Evolutionary conservation across 257 asterid genomes (phyloP), one percentile per base, ranked within the genome.

Genomic region (Solanum sparsipilum): DNA sequence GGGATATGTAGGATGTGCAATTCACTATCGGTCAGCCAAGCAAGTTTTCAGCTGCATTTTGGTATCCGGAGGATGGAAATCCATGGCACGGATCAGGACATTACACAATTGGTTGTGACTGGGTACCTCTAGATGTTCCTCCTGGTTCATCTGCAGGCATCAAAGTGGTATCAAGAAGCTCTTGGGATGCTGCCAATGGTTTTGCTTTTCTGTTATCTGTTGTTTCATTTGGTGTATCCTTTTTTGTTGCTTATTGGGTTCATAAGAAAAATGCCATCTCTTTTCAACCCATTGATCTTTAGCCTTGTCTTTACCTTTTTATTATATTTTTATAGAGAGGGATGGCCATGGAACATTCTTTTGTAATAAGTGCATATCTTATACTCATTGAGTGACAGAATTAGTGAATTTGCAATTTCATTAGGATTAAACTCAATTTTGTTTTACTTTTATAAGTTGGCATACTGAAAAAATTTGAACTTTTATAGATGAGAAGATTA

Each of bases 51-150:
- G 96, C 95, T 48, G 98, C 98, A 2, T 90, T 93, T 81, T 95
- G 98, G 98, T 93, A 93, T 85, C 98, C 97, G 2, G 84, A 48
- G 63, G 95, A 93, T 73, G 98, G 97, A 60, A 91, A 91, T 35
- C 93, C 98, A 23, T 95, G 98, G 98, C 98, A 94, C 5, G 96
- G 97, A 71, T 93, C 96, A 18, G 95, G 86, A 23, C 98, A 95
- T 89, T 95, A 94, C 83, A 90, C 98, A 1, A 88, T 94, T 68
- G 89, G 96, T 91, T 95, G 97, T 79, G 96, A 94, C 38, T 95
- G 98, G 98, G 91, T 93, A 63, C 89, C 92, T 13, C 86, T 96
- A 86, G 98, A 94, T 32, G 88, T 95, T 68, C 85, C 92, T 65
- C 90, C 90, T 0, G 95, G 94, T 29, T 91, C 90, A 87, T 83